Base-by-base conservation (phyloP, 2,329 filamentous ascomycete species). In the Lecanicillium sp. region DNA sequence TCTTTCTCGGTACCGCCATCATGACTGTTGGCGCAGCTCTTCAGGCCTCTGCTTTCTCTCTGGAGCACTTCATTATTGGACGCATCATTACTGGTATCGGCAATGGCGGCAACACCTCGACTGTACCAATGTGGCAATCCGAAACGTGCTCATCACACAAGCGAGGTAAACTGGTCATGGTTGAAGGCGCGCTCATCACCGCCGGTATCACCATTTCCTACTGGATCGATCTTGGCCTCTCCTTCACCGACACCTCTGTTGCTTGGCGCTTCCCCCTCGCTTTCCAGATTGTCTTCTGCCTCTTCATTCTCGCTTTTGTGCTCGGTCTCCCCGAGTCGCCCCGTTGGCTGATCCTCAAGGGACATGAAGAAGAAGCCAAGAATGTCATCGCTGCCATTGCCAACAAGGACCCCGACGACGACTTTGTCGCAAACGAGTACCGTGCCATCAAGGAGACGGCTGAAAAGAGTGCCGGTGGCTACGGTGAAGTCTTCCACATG, bases 391-490 rank as follows among this genome's bases (percentile, higher is more conserved):
- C 66, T 15, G 77, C 73, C 42, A 66, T 86, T 15, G 77, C 81
- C 43, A 73, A 70, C 53, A 64, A 78, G 40, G 75, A 77, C 6
- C 57, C 60, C 3, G 74, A 78, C 42, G 74, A 78, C n/a, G 75
- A 77, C 2, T 80, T 72, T 60, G 76, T 86, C 37, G 63, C 78
- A 14, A 64, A 67, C 12, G 79, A 84, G 57, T 80, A 77, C 59
- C 67, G 69, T 37, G 75, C 81, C 51, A 84, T 84, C 59, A 77
- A 77, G 54, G 77, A 83, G 45, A 79, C 85, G 1, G 82, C 86
- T n/a, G 66, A 80, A n/a, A 84, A 90, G 59, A 82, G 80, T 24
- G 82, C 84, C 45, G 72, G 78, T 4, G 77, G 72, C 2, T 84
- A 77, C 70, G 59, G 58, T 2, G 70, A 81, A 45, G 73, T 84